These are phyloP conservation scores for Cyberlindnera euphorbiae DNA, from an alignment of 805 yeast species.

Conservation along the genomic window DNA sequence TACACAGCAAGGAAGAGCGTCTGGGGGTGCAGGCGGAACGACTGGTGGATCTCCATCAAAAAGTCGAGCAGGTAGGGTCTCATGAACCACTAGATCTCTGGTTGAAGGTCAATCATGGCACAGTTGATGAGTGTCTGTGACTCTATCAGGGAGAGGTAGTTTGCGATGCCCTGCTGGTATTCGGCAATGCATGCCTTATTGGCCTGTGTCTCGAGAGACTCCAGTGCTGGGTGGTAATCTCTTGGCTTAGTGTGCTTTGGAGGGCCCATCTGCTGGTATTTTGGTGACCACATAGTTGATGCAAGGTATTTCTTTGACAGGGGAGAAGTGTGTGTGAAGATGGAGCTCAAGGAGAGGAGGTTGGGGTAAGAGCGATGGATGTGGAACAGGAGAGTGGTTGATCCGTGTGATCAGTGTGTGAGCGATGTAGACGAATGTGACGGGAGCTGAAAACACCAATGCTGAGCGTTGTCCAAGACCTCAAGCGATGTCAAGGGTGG, in stretches of 20 bases:
- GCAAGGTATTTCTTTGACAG: not conserved
- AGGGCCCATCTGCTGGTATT: slow-evolving; percentile 26
- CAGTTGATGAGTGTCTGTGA: slow-evolving; percentile 25
- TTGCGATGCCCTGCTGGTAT: slow-evolving; percentile 38
- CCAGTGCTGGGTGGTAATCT: slow-evolving; percentile 34
- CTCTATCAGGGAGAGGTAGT: slow-evolving; percentile 37
- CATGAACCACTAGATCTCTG: slow-evolving; percentile 76
- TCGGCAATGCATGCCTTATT: slow-evolving; percentile 37
- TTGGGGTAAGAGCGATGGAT: too few relatives aligned
- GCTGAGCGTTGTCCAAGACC: too few relatives aligned
- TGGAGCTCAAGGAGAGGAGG: not conserved
- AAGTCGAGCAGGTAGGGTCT: slow-evolving; percentile 77
- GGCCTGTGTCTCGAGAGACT: slow-evolving; percentile 40
- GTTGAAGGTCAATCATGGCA: slow-evolving; percentile 75
- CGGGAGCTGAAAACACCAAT: too few relatives aligned
- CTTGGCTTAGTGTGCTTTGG: slow-evolving; percentile 24
- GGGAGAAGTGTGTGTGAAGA: not conserved
- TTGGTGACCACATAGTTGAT: slow-evolving; percentile 20
- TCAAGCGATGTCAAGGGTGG: too few relatives aligned
- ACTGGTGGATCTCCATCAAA: slow-evolving; percentile 60
- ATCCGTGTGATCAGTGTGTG: too few relatives aligned
- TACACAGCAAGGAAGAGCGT: slow-evolving; percentile 63
- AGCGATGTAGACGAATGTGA: too few relatives aligned
- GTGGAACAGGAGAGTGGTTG: too few relatives aligned
- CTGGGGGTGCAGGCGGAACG: slow-evolving; percentile 55